Conservation (phyloP, 2,329 filamentous ascomycete species). For the Aspergillus bombycis region DNA sequence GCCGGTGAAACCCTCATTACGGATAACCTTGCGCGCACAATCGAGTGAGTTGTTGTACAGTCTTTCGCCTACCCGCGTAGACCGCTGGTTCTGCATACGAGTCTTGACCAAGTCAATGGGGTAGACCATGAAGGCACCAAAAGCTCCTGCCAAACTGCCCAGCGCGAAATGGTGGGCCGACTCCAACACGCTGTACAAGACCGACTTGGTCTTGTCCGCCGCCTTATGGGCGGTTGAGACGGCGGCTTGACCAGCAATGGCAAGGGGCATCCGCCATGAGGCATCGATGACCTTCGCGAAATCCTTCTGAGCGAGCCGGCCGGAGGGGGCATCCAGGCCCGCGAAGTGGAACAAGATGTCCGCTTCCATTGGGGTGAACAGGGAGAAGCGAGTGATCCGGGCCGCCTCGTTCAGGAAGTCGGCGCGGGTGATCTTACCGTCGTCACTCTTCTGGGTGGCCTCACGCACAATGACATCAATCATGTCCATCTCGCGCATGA, state of each 20-base stretch:
- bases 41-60: constrained; percentile 98
- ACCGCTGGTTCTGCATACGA: constrained; percentile 94
- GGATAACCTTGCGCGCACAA: constrained; percentile 89
- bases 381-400: constrained; percentile 86
- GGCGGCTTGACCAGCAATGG: constrained; percentile 53
- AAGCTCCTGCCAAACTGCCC: constrained; percentile 88
- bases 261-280: constrained; percentile 75
- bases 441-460: constrained; percentile 77
- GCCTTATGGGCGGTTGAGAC: constrained; percentile 52
- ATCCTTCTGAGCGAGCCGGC: constrained; percentile 77
- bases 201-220: constrained; percentile 57
- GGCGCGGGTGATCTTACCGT: constrained; percentile 90
- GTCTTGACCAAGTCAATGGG: constrained; percentile 99
- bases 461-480: constrained; percentile 91
- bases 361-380: constrained; percentile 98
- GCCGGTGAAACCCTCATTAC: constrained; percentile 86
- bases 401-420: constrained; percentile 96
- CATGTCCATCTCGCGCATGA: constrained; percentile 96
- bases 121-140: constrained; percentile 99
- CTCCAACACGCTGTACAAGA: constrained; percentile 69
- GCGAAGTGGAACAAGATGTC: constrained; percentile 99
- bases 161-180: constrained; percentile 89
- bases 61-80: constrained; percentile 76
- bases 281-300: constrained; percentile 95
- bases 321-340: constrained; percentile 85